Base-by-base conservation (phyloP, 345 rosid genomes). In the Dipteronia sinensis region DNA sequence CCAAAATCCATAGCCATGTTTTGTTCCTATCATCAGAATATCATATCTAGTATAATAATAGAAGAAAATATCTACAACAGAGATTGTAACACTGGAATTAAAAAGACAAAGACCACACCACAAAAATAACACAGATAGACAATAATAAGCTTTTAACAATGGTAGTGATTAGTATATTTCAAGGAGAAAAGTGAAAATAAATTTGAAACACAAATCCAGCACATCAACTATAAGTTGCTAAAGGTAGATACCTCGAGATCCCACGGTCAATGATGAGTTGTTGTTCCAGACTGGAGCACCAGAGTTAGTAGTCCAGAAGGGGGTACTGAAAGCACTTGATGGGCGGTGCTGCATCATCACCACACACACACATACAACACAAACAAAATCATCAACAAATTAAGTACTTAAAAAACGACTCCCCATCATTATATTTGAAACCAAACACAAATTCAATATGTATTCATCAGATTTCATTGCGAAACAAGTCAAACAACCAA, bases 261-360 rank as follows among this genome's bases (percentile, higher is more conserved):
- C 98, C 73, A 94, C 87, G 29, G 98, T 94, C 80, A 92, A 65
- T 46, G 97, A 90, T 3, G 92, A 89, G 85, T 82, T 88, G 84
- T 94, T 91, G 92, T 92, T 92, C 83, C 89, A 92, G 51, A 94
- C 89, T 0, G 98, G 97, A 83, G 92, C 76, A 46, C 98, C 97
- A 10, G 92, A 90, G 81, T 94, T 94, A 20, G 97, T 88, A 56
- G 98, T 92, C 87, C 86, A 92, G 75, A 87, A 91, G 0, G 93
- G 85, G 19, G 96, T 29, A 80, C 84, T 84, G 88, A 74, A 86
- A 38, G 91, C 88, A 59, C 95, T 92, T 53, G 98, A 91, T 4
- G 98, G 97, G 2, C 90, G 91, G 81, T 75, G 11, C 93, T 90
- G 88, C 47, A 80, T 59, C 64, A 77, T 12, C 63, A 34, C 38